These are phyloP conservation scores for Candida chauliodis DNA, from an alignment of 805 yeast species.

Conservation along the genomic window DNA sequence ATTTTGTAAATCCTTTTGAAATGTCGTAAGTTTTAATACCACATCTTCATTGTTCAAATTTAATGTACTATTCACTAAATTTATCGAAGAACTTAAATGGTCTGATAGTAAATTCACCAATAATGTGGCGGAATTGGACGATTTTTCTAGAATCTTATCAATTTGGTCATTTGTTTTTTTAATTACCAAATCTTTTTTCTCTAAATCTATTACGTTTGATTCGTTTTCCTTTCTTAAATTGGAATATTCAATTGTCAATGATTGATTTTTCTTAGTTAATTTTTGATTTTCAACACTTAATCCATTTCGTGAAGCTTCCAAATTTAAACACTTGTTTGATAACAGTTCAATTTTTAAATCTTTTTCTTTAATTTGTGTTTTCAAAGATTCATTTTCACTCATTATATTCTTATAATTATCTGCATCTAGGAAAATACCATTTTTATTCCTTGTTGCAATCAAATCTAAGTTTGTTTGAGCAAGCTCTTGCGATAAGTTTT, in stretches of 20 bases:
- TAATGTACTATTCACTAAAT: conserved; percentile 1
- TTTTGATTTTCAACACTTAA: neutral
- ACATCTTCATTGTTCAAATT: neutral
- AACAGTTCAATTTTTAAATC: conserved; percentile 12
- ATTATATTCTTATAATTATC: conserved; percentile 42
- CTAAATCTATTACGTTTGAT: neutral
- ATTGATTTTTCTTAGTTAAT: neutral
- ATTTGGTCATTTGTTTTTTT: conserved; percentile 5
- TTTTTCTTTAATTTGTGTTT: conserved; percentile 19
- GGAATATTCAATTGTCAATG: neutral
- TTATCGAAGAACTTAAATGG: conserved; percentile 5
- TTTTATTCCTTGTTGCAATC: conserved; percentile 56
- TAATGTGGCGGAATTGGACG: conserved; percentile 3
- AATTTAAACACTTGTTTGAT: neutral
- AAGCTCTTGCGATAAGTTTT: conserved; percentile 53
- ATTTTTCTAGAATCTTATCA: conserved; percentile 3
- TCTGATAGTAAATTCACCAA: conserved; percentile 6
- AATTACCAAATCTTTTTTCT: conserved; percentile 1
- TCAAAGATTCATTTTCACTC: conserved; percentile 25
- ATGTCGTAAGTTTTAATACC: neutral
- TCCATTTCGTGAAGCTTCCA: neutral
- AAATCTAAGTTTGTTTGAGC: conserved; percentile 57
- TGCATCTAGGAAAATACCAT: conserved; percentile 63
- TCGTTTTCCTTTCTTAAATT: neutral
- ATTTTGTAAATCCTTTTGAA: conserved; percentile 1